Base-by-base conservation (phyloP, 1,139 yeast genomes). In the Blastobotrys malaysiensis region DNA sequence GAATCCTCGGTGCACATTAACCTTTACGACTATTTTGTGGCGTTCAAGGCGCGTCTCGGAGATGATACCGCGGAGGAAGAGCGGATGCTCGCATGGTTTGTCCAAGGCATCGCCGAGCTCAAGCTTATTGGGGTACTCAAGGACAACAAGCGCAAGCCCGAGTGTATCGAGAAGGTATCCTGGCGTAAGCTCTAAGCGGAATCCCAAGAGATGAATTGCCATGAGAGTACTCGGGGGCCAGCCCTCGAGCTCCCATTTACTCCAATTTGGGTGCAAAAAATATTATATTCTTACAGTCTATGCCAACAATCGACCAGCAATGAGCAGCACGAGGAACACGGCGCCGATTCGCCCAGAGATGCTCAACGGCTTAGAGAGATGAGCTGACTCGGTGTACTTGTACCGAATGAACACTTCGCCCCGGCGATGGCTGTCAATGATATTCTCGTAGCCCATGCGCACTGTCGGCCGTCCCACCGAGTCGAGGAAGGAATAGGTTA, bases 381-480 rank as follows among this genome's bases (percentile, higher is more conserved):
- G 78, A 57, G 77, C 80, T 45, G 71, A 65, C 13, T 72, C 68
- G 19, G 88, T 72, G 69, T 82, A 88, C 61, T 73, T 77, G 71
- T 91, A 93, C 58, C 78, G 76, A 52, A 91, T 74, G 56, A 78
- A 73, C 7, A 90, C 71, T 52, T 82, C 82, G 45, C 83, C 75
- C 49, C 76, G 74, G 57, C 79, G 76, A 68, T 87, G 77, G 57
- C 84, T 90, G 68, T 88, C 96, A 59, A 88, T 79, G 61, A 91
- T 68, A 67, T 88, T 85, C 24, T 71, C 67, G 68, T 77, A 88
- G 45, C 73, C 73, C 53, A 90, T 71, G 16, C 84, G 78, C n/a
- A 88, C 79, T 62, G 87, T 86, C 43, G 88, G 84, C 62, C 93
- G 95, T 24, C 99, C 99, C 46, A 77, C 73, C 51, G 88, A 79